Evolutionary conservation across 495 filamentous ascomycete species (phyloP), one percentile per base, ranked within the genome.

Genomic region (Podospora australis): DNA sequence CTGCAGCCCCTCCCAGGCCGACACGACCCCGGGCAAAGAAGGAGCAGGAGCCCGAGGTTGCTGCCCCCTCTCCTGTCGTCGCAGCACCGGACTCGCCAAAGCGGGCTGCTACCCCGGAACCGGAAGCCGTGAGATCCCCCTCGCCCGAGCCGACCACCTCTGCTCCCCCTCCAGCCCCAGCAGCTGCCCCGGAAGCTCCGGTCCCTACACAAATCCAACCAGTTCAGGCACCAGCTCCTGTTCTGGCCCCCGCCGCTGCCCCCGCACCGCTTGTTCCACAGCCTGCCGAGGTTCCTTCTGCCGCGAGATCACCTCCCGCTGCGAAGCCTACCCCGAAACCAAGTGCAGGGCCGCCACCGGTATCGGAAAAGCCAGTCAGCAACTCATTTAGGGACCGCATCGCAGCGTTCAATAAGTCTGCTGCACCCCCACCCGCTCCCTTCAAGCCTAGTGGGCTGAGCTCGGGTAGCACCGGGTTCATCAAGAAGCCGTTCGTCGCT

Each of bases 401-500:
- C 57, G 94, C 94, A 6, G 89, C 90, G 16, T 98, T 98, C 70
- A 98, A 98, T 63, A 94, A 89, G 60, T 73, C 86, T 17, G 80
- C 90, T 19, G 86, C 88, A 4, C 78, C 91, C 6, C 92, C 92
- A 9, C 68, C 92, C 47, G 79, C 88, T 3, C 92, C 94, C 2
- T 88, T 89, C 65, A 95, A 96, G 57, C 88, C 89, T 10, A 73
- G 78, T 51, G 78, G 78, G 3, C 58, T 82, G 28, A 69, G 75
- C 44, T 71, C 79, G 21, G 73, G 78, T 36, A 74, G 78, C 9
- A 70, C 72, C 40, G 76, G 78, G 49, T 97, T 97, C 55, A 81
- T 97, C 64, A 96, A 94, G 74, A 97, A 97, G 66, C 89, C 92
- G n/a, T 98, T 96, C 57, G 92, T 98, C 49, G 85, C 92, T 1